Conservation (phyloP, 2,329 filamentous ascomycete genomes). For the Thyridium curvatum region DNA sequence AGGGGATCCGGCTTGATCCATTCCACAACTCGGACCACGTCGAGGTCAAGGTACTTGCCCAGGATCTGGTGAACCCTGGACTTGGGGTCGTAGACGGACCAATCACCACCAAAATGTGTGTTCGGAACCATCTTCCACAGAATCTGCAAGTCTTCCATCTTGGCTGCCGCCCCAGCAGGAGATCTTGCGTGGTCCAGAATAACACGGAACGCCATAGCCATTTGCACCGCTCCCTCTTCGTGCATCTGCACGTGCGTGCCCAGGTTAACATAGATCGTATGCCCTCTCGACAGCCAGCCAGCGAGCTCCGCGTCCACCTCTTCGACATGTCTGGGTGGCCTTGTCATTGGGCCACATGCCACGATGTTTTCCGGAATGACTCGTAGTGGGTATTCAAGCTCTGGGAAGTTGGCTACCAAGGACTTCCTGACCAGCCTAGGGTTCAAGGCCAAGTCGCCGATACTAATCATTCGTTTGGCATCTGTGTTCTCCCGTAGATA, state of each 20-base stretch:
- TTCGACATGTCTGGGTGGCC: conserved; percentile 12
- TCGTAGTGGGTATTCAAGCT: conserved; percentile 31
- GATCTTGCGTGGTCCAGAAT: conserved; percentile 18
- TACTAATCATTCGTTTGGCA: conserved; percentile 8
- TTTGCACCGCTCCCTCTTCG: conserved; percentile 22
- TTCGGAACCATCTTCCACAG: conserved; percentile 27
- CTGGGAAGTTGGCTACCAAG: conserved; percentile 18
- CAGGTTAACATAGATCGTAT: conserved; percentile 41
- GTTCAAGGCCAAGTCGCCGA: conserved; percentile 13
- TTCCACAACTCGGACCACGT: conserved; percentile 21
- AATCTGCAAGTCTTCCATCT: conserved; percentile 18
- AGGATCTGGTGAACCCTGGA: conserved; percentile 10
- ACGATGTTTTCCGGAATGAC: conserved; percentile 30
- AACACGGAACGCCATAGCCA: conserved; percentile 22
- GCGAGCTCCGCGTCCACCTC: conserved; percentile 1
- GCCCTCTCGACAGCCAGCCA: conserved; percentile 30
- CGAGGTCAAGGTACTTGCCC: conserved; percentile 12
- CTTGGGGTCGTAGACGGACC: conserved; percentile 1
- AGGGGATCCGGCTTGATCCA: conserved; percentile 27
- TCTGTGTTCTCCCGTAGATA: conserved; percentile 15
- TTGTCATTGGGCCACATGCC: conserved; percentile 40
- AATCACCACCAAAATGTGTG: background rate
- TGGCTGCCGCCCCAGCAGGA: conserved; percentile 18
- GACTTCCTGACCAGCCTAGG: conserved; percentile 12
- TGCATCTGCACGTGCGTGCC: conserved; percentile 30